Evolutionary conservation across 345 rosid species (phyloP).

Genomic region (Acer campestre): DNA sequence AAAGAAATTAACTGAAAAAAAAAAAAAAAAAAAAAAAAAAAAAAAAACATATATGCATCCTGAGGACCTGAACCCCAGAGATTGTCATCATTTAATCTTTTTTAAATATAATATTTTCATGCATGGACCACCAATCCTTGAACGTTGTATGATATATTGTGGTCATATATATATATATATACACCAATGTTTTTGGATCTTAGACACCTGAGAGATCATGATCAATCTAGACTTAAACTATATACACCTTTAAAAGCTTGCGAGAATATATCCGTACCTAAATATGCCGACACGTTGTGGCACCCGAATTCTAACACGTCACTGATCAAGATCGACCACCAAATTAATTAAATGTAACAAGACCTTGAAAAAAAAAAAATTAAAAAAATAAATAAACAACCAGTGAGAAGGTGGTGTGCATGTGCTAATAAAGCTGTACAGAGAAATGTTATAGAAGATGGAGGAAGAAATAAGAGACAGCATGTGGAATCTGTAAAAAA

Average conservation of each 20-base stretch:
- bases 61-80: not conserved
- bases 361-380: not conserved
- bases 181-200: conserved; percentile 49
- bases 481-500: conserved; percentile 44
- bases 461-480: conserved; percentile 30
- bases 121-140: not conserved
- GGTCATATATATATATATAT: not conserved
- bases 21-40: no score
- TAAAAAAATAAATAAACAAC: no score
- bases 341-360: not conserved
- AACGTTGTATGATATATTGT: not conserved
- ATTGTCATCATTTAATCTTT: no score
- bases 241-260: conserved; percentile 3
- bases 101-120: not conserved
- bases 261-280: conserved; percentile 29
- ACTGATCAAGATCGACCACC: not conserved
- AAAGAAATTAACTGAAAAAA: no score
- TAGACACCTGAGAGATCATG: conserved; percentile 35
- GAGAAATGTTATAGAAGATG: conserved; percentile 11
- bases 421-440: conserved; percentile 51
- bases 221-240: conserved; percentile 5
- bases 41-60: not conserved
- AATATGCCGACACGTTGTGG: conserved; percentile 10
- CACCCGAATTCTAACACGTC: conserved; percentile 20
- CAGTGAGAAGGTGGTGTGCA: conserved; percentile 33